A percentile compares a stretch with the other conserved stretches of the same genome.
These are phyloP conservation scores for Metarhizium rileyi DNA, from an alignment of 2,329 filamentous ascomycete species.

Conservation along the genomic window DNA sequence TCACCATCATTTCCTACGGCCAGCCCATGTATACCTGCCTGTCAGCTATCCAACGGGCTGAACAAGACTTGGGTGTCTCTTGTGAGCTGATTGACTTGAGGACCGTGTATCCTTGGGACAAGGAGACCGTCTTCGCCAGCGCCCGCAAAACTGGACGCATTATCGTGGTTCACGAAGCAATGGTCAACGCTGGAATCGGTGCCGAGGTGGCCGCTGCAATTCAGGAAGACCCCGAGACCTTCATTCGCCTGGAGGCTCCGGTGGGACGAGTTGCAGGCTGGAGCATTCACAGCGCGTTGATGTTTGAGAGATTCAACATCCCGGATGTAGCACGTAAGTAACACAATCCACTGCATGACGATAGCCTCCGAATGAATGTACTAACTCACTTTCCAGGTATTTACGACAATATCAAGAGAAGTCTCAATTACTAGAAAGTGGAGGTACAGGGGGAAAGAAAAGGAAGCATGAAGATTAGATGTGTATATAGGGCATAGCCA, in stretches of 20 bases:
- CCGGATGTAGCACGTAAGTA: conserved; percentile 80
- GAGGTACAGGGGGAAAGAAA: background rate
- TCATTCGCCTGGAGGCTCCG: conserved; percentile 74
- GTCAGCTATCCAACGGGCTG: conserved; percentile 63
- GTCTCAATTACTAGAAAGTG: conserved; percentile 47
- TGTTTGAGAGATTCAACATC: conserved; percentile 72
- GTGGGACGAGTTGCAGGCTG: conserved; percentile 81
- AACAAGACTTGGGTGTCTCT: conserved; percentile 63
- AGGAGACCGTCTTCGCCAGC: conserved; percentile 67
- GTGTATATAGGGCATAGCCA: conserved; percentile 4
- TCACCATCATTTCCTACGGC: conserved; percentile 83
- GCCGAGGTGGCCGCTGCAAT: conserved; percentile 84
- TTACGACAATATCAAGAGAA: conserved; percentile 60
- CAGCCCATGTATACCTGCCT: conserved; percentile 81
- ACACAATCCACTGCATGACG: background rate
- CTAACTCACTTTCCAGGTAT: conserved; percentile 41
- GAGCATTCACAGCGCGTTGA: conserved; percentile 72
- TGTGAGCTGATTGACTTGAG: conserved; percentile 82
- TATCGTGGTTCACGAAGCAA: conserved; percentile 84
- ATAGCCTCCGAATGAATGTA: background rate
- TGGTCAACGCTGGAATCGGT: conserved; percentile 82
- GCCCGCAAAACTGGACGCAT: conserved; percentile 80
- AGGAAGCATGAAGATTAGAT: background rate
- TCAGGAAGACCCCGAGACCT: conserved; percentile 67
- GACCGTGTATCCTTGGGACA: conserved; percentile 88